Evolutionary conservation across 2,329 filamentous ascomycete species (phyloP), one percentile per base, ranked within the genome.

Genomic region (Xylariomycetidae sp.): DNA sequence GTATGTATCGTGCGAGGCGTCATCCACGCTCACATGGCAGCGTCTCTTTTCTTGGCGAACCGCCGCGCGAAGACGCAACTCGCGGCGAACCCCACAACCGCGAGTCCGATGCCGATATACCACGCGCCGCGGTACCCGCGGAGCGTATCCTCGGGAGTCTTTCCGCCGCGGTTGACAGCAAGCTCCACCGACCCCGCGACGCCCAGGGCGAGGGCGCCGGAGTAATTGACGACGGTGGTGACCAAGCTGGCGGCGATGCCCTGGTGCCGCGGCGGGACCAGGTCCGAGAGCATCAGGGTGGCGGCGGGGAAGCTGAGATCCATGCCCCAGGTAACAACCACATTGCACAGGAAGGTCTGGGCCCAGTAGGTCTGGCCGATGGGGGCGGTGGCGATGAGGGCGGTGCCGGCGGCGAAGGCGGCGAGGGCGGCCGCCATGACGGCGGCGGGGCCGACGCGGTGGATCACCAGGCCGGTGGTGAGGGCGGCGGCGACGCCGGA

Each of bases 171-270:
- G 29, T 44, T 43, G 6, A 47, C 40, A 19, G 40, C 42, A n/a
- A 47, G 22, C 29, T 52, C 53, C 17, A 56, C 41, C 6, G 68
- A 72, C 1, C 71, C 72, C 0, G 72, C 73, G 34, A 79, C 59
- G 0, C 73, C 74, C 6, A 79, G 57, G 2, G 68, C 69, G 18
- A 76, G 56, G 7, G 65, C 68, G 25, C 76, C 75, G 37, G 62
- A 68, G 47, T 77, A 78, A 47, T 78, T 77, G 24, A 78, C 65
- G 27, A 75, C 58, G 0, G 72, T 76, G 29, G 65, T 72, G 35
- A 77, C 67, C 18, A 79, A 46, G 12, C 63, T 68, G 2, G 56
- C 56, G 7, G 55, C 56, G 31, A 57, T 56, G n/a, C 55, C 56
- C 32, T 58, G 56, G 20, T 58, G 53, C 31, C 56, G 51, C 28